phyloP scores from a whole-genome alignment of 768 basidiomycete species.

The Boletus rubescentipes region DNA sequence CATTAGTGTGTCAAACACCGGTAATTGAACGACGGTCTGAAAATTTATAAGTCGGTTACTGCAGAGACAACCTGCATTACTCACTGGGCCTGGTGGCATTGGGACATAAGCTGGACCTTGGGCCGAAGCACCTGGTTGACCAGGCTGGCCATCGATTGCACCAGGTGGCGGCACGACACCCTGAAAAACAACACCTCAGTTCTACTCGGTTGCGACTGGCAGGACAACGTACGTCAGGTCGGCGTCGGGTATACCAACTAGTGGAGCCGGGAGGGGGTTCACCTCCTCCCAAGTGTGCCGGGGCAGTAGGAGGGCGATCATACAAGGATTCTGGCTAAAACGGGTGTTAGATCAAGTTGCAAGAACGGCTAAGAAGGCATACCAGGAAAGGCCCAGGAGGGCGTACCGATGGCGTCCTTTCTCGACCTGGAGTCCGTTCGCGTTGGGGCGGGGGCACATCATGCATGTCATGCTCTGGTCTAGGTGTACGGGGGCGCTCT shows the following conservation, averaged over 20 bases:
- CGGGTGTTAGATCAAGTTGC: conserved; percentile 2
- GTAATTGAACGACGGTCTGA: conserved; percentile 62
- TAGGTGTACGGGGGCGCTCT: conserved; percentile 4
- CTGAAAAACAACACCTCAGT: conserved; percentile 12
- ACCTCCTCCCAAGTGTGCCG: conserved; percentile 16
- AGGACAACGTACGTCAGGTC: conserved; percentile 17
- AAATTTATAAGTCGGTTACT: conserved; percentile 3
- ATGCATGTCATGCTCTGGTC: not conserved
- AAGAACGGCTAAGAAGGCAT: not conserved
- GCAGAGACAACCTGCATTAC: conserved; percentile 20
- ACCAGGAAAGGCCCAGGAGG: conserved; percentile 26
- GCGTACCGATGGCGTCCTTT: conserved; percentile 22
- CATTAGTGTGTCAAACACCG: conserved; percentile 70
- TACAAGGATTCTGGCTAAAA: conserved; percentile 23
- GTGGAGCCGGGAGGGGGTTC: conserved; percentile 14
- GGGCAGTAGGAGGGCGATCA: conserved; percentile 27
- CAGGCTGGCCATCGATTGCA: conserved; percentile 14
- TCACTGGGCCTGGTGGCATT: conserved; percentile 56
- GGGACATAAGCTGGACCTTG: conserved; percentile 37
- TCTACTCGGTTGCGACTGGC: not conserved
- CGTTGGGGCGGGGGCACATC: conserved; percentile 13
- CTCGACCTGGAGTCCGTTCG: conserved; percentile 19
- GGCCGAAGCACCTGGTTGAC: conserved; percentile 23
- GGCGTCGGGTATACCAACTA: conserved; percentile 26
- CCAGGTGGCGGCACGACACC: conserved; percentile 28